A percentile compares a stretch with the other conserved stretches of the same genome.
Evolutionary conservation across 768 basidiomycete species (phyloP).

Genomic region (Tulasnella calospora): DNA sequence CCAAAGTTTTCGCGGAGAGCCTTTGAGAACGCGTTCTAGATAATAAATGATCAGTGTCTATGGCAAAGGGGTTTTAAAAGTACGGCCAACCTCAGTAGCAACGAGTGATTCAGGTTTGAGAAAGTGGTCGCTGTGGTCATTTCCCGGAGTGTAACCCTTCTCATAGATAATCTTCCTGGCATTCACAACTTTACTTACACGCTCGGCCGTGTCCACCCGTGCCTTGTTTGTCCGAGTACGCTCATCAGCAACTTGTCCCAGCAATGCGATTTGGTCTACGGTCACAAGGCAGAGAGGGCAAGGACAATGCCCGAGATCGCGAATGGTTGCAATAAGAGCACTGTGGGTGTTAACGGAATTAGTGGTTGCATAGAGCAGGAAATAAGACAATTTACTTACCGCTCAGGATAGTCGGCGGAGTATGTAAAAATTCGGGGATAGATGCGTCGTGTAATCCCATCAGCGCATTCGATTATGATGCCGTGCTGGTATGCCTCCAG

Average conservation of each 20-base stretch:
- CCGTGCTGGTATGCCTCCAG: constrained; percentile 24
- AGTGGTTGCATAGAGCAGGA: neutral
- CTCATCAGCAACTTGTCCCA: neutral
- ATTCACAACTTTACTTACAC: neutral
- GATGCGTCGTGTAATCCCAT: constrained; percentile 23
- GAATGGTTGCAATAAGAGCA: constrained; percentile 15
- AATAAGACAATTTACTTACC: constrained; percentile 32
- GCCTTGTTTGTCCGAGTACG: neutral
- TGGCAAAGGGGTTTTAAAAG: neutral
- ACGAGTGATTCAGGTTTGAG: constrained; percentile 25
- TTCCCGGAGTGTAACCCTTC: constrained; percentile 21
- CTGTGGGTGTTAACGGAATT: constrained; percentile 3
- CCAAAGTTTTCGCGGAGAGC: constrained; percentile 29
- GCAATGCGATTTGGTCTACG: constrained; percentile 26
- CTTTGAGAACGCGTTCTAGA: constrained; percentile 37
- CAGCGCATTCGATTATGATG: constrained; percentile 17
- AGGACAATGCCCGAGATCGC: constrained; percentile 31
- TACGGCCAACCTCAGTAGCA: constrained; percentile 22
- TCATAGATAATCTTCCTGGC: constrained; percentile 20
- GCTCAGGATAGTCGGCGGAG: constrained; percentile 40
- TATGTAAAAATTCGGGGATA: constrained; percentile 38
- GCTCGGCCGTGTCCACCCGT: neutral
- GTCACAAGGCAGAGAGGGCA: constrained; percentile 35
- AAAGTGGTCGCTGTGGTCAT: neutral
- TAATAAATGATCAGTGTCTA: neutral